These are phyloP conservation scores for Lactifluus pinguis DNA, from an alignment of 768 basidiomycete species.

Conservation along the genomic window DNA sequence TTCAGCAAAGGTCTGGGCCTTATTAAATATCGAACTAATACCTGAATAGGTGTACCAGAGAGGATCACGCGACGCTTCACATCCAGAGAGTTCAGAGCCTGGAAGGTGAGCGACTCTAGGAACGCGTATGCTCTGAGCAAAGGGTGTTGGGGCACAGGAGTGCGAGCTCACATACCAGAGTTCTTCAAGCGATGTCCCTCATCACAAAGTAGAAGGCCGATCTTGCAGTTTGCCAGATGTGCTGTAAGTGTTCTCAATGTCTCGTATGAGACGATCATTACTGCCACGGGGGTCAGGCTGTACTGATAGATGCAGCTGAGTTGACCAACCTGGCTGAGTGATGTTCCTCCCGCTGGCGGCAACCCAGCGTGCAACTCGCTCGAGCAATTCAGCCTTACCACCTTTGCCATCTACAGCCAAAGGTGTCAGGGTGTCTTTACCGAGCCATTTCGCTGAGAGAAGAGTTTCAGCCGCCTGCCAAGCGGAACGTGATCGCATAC, in stretches of 20 bases:
- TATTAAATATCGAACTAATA: conserved; percentile 20
- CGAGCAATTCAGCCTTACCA: conserved; percentile 69
- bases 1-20: background rate
- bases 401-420: conserved; percentile 91
- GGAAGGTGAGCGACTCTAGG: conserved; percentile 79
- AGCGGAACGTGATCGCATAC: conserved; percentile 32
- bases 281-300: conserved; percentile 30
- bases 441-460: conserved; percentile 88
- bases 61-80: conserved; percentile 89
- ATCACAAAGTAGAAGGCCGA: conserved; percentile 92
- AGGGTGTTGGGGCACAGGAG: background rate
- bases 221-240: conserved; percentile 68
- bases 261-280: conserved; percentile 99
- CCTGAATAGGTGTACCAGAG: conserved; percentile 91
- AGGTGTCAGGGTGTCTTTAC: conserved; percentile 70
- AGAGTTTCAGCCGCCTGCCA: background rate
- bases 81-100: conserved; percentile 70
- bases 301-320: background rate
- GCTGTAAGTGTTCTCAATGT: conserved; percentile 75
- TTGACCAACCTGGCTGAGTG: conserved; percentile 70
- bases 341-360: conserved; percentile 82
- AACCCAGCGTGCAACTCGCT: conserved; percentile 82
- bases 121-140: background rate
- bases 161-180: conserved; percentile 48
- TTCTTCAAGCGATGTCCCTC: conserved; percentile 98